Evolutionary conservation across 176 grass and related monocot species (phyloP), one percentile per base, ranked within the genome.

Genomic region (Secale cereale): DNA sequence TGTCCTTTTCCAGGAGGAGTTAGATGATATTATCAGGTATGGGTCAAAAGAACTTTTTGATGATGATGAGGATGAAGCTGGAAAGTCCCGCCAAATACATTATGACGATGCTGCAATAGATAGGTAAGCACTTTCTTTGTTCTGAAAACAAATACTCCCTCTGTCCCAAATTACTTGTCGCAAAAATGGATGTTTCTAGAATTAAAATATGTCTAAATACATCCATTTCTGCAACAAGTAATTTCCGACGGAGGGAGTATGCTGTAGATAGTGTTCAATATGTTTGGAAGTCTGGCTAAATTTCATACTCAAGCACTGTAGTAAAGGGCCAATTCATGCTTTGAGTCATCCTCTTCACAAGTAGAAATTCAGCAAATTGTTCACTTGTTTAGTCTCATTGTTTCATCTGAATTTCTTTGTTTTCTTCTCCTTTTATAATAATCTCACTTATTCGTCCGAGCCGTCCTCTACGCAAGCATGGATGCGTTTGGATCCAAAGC

Each of bases 41-140:
- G 97, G 97, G 9, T 97, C 97, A 46, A 99, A 97, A 94, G 97
- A 99, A 78, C 91, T 99, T 89, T 99, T 99, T 89, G 97, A 91
- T 26, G 94, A 99, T 59, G 97, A 99, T 59, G 90, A 87, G 27
- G 90, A 96, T 69, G 97, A 99, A 97, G 88, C 84, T 83, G 90
- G 85, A 65, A 92, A 97, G 92, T 86, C 91, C 89, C 85, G 94
- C 60, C 97, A 99, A 89, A 99, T 99, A 74, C 97, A 99, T 83
- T 99, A 99, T 65, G 97, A 99, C 50, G 88, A 91, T 78, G 86
- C 92, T 81, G 91, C 97, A 81, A 99, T 99, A 82, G 94, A 99
- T 85, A 97, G 88, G 97, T 97, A 64, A 15, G 0, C 17, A 62
- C 11, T 87, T 77, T 79, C 16, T 52, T 52, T 52, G 4, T 13